These are phyloP conservation scores for Sporothrix curviconia DNA, from an alignment of 2,329 filamentous ascomycete genomes.

Conservation along the genomic window DNA sequence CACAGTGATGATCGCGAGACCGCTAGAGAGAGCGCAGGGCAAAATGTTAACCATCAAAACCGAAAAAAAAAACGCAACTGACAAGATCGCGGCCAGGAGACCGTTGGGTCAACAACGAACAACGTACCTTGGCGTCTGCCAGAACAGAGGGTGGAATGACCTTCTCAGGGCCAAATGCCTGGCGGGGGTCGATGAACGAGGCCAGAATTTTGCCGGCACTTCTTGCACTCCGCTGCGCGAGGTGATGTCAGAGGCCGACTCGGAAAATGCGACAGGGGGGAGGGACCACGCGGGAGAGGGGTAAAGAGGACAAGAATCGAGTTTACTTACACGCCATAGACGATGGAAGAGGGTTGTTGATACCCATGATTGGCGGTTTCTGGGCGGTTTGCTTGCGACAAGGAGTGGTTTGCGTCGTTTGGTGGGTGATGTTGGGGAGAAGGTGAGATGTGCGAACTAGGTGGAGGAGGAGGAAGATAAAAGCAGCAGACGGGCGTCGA, in stretches of 20 bases:
- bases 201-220: conserved; percentile 92
- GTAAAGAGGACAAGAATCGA: not conserved
- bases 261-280: not conserved
- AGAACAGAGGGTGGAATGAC: conserved; percentile 89
- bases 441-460: too few species aligned
- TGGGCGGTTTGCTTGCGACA: not conserved
- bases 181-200: conserved; percentile 88
- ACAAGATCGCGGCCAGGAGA: too few species aligned
- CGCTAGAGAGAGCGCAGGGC: conserved; percentile 35
- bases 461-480: not conserved
- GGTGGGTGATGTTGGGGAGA: not conserved
- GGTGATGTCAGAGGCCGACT: not conserved
- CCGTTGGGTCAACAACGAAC: too few species aligned
- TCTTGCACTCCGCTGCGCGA: conserved; percentile 82
- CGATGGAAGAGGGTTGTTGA: conserved; percentile 61
- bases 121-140: conserved; percentile 74
- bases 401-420: not conserved
- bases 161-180: conserved; percentile 93
- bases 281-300: not conserved
- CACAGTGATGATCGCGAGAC: conserved; percentile 78
- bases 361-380: conserved; percentile 42
- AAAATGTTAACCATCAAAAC: not conserved
- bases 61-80: too few species aligned
- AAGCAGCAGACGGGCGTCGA: not conserved
- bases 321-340: conserved; percentile 59